Base-by-base conservation (phyloP, 306 rosid species). In the Fragaria ananassa region DNA sequence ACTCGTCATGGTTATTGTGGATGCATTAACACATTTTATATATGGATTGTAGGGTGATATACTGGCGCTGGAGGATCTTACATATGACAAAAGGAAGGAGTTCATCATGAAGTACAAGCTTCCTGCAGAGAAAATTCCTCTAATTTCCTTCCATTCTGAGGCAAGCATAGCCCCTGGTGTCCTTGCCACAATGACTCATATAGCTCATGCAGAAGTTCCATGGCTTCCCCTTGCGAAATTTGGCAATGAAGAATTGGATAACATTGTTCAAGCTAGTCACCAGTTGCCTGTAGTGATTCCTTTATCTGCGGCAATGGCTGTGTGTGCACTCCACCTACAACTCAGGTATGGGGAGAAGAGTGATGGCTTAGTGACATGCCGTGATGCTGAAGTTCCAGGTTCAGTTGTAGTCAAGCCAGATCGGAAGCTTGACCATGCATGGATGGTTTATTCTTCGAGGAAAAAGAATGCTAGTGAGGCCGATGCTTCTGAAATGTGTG, bases 371-470 rank as follows among this genome's bases (percentile, higher is more conserved):
- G 93, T 94, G 69, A 87, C 90, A 0, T 82, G 95, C 77, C 81
- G 83, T 0, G 97, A 94, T 10, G 96, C 98, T 15, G 83, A 91
- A 80, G 98, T 94, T 80, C 91, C 98, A 0, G 97, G 97, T 74
- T 94, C 98, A 0, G 85, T 90, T 39, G 91, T 91, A 23, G 88
- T 90, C 10, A 82, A 84, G 81, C 90, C 93, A 1, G 87, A 86
- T 49, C 83, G 75, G 86, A 90, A 90, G 82, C 93, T 93, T 51
- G 92, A 91, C 64, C 98, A 93, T 81, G 88, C 89, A n/a, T 93
- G 93, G 93, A 91, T 90, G 94, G 97, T 90, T 61, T 91, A 91
- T 84, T 89, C 93, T 68, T 83, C 96, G 46, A 82, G 82, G 57
- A 83, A 83, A 77, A 86, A 64, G 73, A 82, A 79, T 70, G 80